These are phyloP conservation scores for Kwoniella heveanensis DNA, from an alignment of 768 basidiomycete genomes.

Conservation along the genomic window DNA sequence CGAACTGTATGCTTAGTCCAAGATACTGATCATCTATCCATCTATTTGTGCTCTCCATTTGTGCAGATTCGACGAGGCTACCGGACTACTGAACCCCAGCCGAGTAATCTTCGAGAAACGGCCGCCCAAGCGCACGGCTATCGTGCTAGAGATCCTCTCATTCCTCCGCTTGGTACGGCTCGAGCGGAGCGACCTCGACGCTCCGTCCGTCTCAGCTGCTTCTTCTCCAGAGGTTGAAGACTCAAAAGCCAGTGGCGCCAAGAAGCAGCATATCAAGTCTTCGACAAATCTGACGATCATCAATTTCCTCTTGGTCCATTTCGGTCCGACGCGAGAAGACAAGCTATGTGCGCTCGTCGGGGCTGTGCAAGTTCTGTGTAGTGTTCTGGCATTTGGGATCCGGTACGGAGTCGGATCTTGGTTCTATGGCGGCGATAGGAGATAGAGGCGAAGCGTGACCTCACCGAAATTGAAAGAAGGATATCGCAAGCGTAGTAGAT, in stretches of 20 bases:
- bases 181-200: constrained; percentile 22
- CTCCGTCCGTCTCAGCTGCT: no score
- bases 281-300: constrained; percentile 89
- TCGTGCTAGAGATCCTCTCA: constrained; percentile 66
- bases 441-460: constrained; percentile 57
- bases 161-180: constrained; percentile 70
- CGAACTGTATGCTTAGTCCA: no score
- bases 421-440: constrained; percentile 87
- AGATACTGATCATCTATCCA: no score
- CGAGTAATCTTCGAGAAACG: constrained; percentile 65
- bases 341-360: constrained; percentile 73
- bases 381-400: constrained; percentile 76
- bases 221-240: no score
- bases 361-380: constrained; percentile 75
- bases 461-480: no score
- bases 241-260: no score
- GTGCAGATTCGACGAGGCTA: constrained; percentile 74
- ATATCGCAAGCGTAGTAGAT: no score
- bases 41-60: no score
- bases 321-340: constrained; percentile 86
- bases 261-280: constrained; percentile 61
- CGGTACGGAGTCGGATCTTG: constrained; percentile 87
- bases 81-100: constrained; percentile 78
- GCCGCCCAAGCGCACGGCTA: constrained; percentile 62
- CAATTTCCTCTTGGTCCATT: constrained; percentile 75